These are phyloP conservation scores for Somion occarium DNA, from an alignment of 1,284 basidiomycete species.

Conservation along the genomic window DNA sequence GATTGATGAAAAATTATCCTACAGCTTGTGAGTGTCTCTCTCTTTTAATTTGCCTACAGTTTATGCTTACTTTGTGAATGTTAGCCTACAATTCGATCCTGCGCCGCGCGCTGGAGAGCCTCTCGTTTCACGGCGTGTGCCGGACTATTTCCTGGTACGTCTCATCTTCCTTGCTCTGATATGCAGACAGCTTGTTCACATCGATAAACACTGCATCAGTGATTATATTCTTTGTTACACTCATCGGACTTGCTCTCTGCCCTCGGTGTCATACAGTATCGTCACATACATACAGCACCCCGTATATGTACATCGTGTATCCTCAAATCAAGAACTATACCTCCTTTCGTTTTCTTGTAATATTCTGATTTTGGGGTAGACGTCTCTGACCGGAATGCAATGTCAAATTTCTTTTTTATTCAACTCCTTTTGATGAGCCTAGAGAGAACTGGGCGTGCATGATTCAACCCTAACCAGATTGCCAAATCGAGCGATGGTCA, in stretches of 20 bases:
- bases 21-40: conserved; percentile 82
- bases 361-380: neutral
- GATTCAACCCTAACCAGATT: conserved; percentile 6
- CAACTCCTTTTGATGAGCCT: no score
- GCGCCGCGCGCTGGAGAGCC: conserved; percentile 98
- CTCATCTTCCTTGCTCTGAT: neutral
- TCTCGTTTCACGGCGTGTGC: conserved; percentile 95
- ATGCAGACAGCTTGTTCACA: conserved; percentile 1
- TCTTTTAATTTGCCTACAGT: conserved; percentile 2
- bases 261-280: conserved; percentile 20
- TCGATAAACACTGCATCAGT: conserved; percentile 13
- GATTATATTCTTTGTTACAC: conserved; percentile 17
- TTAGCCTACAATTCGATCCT: conserved; percentile 98
- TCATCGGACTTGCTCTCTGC: conserved; percentile 15
- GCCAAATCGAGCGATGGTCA: neutral
- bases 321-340: conserved; percentile 22
- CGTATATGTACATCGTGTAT: conserved; percentile 26
- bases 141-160: conserved; percentile 91
- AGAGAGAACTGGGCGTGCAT: no score
- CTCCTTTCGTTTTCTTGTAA: conserved; percentile 7
- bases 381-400: neutral
- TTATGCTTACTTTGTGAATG: conserved; percentile 8
- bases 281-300: conserved; percentile 25
- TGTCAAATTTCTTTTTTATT: neutral
- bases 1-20: conserved; percentile 97